Evolutionary conservation across 805 yeast genomes (phyloP).

Genomic region (Spathaspora gorwiae): DNA sequence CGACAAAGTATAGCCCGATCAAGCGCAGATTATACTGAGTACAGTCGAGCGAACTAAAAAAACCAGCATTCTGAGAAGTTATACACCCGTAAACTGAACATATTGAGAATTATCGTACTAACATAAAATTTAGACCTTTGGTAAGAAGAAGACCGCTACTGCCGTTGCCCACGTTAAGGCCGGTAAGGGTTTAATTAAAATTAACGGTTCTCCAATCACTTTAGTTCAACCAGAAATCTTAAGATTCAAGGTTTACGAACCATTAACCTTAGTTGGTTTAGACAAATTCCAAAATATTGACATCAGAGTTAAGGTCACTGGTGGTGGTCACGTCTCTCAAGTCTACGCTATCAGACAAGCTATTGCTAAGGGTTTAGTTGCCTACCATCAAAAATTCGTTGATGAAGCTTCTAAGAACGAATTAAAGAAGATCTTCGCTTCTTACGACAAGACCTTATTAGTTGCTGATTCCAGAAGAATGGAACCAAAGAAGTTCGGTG

Average conservation of each 20-base stretch:
- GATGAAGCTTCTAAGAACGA: slow-evolving; percentile 99
- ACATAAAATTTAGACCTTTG: slow-evolving; percentile 76
- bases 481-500: slow-evolving; percentile 99
- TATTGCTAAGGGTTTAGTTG: slow-evolving; percentile 98
- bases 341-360: slow-evolving; percentile 99
- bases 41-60: neutral
- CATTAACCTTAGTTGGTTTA: slow-evolving; percentile 95
- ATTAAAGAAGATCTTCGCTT: slow-evolving; percentile 93
- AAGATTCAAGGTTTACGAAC: slow-evolving; percentile 99
- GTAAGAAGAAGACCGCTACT: slow-evolving; percentile 99
- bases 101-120: slow-evolving; percentile 9
- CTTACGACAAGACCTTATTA: slow-evolving; percentile 99
- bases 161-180: slow-evolving; percentile 99
- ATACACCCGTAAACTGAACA: neutral
- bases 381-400: slow-evolving; percentile 98
- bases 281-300: slow-evolving; percentile 98
- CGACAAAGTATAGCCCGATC: neutral
- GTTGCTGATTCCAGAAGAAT: slow-evolving; percentile 99
- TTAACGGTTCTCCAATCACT: slow-evolving; percentile 99
- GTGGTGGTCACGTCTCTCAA: slow-evolving; percentile 99
- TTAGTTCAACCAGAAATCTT: slow-evolving; percentile 98
- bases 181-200: slow-evolving; percentile 99
- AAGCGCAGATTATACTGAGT: neutral
- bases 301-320: slow-evolving; percentile 98
- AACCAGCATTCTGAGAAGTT: too few relatives aligned